phyloP scores from a whole-genome alignment of 306 rosid genomes.

The Canavalia gladiata region DNA sequence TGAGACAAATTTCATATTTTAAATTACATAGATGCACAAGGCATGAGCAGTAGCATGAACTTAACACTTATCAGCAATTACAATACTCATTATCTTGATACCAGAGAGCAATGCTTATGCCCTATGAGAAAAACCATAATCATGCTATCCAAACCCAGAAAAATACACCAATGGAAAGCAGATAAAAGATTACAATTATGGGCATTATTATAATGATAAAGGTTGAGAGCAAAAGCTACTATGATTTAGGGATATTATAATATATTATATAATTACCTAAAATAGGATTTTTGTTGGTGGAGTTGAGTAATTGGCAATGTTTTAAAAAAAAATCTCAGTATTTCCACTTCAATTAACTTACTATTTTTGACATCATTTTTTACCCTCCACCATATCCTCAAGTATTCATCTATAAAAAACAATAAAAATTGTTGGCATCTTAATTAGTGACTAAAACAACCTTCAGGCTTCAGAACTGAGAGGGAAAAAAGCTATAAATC shows the following conservation, averaged over 20 bases:
- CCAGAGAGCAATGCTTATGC: background rate
- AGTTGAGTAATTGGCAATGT: background rate
- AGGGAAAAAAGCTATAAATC: constrained; percentile 9
- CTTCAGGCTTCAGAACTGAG: background rate
- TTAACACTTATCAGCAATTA: constrained; percentile 9
- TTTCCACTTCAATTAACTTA: background rate
- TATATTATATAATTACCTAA: background rate
- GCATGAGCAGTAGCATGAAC: constrained; percentile 2
- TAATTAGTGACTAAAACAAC: constrained; percentile 5
- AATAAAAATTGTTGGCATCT: background rate
- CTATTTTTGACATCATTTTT: constrained; percentile 14
- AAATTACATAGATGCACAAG: background rate
- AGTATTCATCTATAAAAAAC: background rate
- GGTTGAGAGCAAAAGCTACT: background rate
- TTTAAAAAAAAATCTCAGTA: background rate
- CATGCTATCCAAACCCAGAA: background rate
- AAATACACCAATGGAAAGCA: background rate
- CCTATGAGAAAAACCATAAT: background rate
- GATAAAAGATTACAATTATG: background rate
- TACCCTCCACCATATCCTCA: constrained; percentile 29
- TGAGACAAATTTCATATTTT: constrained; percentile 21
- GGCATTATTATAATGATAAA: background rate
- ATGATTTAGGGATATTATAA: background rate
- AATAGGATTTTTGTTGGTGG: background rate
- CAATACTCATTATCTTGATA: background rate